Base-by-base conservation (phyloP, 768 basidiomycete genomes). In the Mycena metata region DNA sequence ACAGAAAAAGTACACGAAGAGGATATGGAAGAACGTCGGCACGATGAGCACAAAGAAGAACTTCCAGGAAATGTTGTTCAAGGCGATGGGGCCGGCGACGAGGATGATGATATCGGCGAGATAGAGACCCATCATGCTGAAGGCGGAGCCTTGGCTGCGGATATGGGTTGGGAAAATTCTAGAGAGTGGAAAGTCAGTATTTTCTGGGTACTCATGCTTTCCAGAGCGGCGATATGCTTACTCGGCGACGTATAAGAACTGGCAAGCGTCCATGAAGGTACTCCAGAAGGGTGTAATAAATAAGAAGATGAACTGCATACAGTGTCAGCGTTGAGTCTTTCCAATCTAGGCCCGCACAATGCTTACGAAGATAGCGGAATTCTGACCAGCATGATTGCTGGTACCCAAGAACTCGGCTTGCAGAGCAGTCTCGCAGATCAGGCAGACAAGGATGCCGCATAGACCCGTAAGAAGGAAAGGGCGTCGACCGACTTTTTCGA, bases 31-130 rank as follows among this genome's bases (percentile, higher is more conserved):
- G 49, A 50, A 50, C 49, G 49, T 50, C 49, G 49, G 49, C 49
- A 50, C 49, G 49, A 50, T 50, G 49, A 50, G 49, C 49, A 50
- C 49, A 50, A 50, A 50, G 26, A 50, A 30, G n/a, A 50, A 50
- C 49, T 50, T 50, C 49, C 49, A 50, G 49, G 49, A 50, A 50
- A 50, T 50, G 49, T 50, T 50, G 49, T 50, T 50, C 49, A 50
- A 50, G 49, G 49, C 49, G 49, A 50, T 50, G 49, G 49, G 49
- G 49, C 49, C 49, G 49, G 49, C 49, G 49, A 50, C 49, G 49
- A 50, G 49, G 49, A 50, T 50, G 49, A 50, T 50, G 49, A 50
- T 50, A 24, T 50, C 49, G 49, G 49, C 49, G 49, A 50, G 49
- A 50, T 50, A 50, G 49, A 50, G 49, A 30, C 49, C 49, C 24